Conservation (phyloP, 768 basidiomycete genomes). For the Boletus eberwhitei region DNA sequence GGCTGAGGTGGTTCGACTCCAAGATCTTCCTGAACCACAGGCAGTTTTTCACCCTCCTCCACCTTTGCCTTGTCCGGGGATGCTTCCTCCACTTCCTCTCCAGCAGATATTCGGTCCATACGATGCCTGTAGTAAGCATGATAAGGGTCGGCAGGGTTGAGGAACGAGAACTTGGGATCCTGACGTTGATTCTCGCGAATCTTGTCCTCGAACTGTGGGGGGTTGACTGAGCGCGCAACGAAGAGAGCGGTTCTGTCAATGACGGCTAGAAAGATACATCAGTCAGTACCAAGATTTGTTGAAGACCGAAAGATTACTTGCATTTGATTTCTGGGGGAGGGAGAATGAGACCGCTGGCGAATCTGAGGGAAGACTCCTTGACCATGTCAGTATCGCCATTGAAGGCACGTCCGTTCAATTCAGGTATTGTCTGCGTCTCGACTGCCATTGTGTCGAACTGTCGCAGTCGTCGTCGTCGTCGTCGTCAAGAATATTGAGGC, state of each 20-base stretch:
- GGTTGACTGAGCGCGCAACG: constrained; percentile 92
- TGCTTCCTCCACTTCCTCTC: constrained; percentile 66
- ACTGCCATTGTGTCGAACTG: constrained; percentile 43
- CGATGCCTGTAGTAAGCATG: constrained; percentile 97
- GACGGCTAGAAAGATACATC: constrained; percentile 53
- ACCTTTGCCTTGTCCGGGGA: constrained; percentile 43
- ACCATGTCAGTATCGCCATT: constrained; percentile 41
- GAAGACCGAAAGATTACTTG: constrained; percentile 27
- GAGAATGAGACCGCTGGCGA: constrained; percentile 84
- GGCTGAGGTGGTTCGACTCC: constrained; percentile 75
- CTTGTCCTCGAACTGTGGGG: constrained; percentile 92
- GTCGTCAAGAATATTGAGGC: constrained; percentile 18
- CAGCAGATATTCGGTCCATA: constrained; percentile 77
- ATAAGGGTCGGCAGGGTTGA: constrained; percentile 95
- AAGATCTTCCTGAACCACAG: constrained; percentile 48
- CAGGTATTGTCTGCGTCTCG: constrained; percentile 37
- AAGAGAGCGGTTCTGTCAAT: constrained; percentile 93
- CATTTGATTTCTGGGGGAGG: constrained; percentile 97
- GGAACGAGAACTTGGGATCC: constrained; percentile 98
- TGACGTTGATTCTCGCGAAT: constrained; percentile 94
- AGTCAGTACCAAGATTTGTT: constrained; percentile 8
- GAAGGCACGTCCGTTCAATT: constrained; percentile 41
- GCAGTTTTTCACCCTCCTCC: constrained; percentile 31
- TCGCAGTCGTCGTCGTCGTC: constrained; percentile 17
- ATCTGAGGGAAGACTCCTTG: constrained; percentile 44